These are phyloP conservation scores for Pseudogymnoascus sp. DNA, from an alignment of 2,329 filamentous ascomycete species.

Conservation along the genomic window DNA sequence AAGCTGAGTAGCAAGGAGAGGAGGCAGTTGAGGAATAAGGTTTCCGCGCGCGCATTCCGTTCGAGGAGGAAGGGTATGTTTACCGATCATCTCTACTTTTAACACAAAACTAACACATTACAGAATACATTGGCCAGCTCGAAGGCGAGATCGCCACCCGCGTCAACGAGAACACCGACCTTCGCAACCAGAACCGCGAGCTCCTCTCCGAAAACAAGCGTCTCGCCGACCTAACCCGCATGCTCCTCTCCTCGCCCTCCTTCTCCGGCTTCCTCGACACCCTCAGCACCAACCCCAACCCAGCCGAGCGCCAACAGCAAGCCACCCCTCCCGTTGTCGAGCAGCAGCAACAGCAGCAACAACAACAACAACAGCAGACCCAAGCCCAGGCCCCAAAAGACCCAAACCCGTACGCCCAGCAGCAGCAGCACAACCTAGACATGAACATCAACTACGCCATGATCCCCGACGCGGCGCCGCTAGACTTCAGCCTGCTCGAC, in stretches of 20 bases:
- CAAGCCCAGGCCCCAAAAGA: conserved; percentile 49
- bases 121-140: conserved; percentile 94
- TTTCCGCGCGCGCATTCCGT: conserved; percentile 93
- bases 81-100: not conserved
- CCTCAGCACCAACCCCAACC: conserved; percentile 51
- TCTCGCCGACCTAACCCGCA: conserved; percentile 67
- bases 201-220: conserved; percentile 81
- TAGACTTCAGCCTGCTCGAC: conserved; percentile 67
- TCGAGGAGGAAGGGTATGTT: conserved; percentile 90
- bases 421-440: conserved; percentile 45
- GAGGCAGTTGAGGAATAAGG: conserved; percentile 95
- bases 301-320: conserved; percentile 32
- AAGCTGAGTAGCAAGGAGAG: conserved; percentile 98
- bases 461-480: conserved; percentile 68
- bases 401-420: conserved; percentile 48
- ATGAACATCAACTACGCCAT: conserved; percentile 71
- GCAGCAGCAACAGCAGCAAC: conserved; percentile 32
- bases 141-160: conserved; percentile 81
- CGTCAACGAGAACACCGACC: conserved; percentile 71
- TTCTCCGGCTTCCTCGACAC: conserved; percentile 76
- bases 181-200: conserved; percentile 72
- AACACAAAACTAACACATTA: conserved; percentile 40
- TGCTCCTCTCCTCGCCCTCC: conserved; percentile 70
- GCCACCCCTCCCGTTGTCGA: conserved; percentile 24
- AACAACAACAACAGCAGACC: conserved; percentile 32